phyloP scores from a whole-genome alignment of 768 basidiomycete species.

The Filobasidium wieringae region DNA sequence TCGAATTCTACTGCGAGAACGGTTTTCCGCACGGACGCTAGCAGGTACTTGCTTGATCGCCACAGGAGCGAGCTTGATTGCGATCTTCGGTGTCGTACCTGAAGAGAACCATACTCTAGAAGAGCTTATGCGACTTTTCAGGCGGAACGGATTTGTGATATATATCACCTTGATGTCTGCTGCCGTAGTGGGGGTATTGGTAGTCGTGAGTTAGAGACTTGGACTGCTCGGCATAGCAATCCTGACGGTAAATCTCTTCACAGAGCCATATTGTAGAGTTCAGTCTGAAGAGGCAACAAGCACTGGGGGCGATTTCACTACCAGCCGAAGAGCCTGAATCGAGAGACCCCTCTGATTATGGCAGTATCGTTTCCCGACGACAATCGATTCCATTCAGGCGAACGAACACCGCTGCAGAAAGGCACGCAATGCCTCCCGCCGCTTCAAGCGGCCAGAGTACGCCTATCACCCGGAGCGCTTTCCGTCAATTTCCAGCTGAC shows the following conservation, averaged over 20 bases:
- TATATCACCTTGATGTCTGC: constrained; percentile 67
- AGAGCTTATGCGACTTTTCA: constrained; percentile 66
- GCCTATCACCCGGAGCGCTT: background rate
- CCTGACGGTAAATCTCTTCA: background rate
- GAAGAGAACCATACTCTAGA: constrained; percentile 76
- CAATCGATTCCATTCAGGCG: background rate
- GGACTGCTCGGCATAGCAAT: background rate
- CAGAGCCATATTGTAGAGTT: constrained; percentile 68
- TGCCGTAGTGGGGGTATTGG: constrained; percentile 51
- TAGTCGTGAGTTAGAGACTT: constrained; percentile 44
- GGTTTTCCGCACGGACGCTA: constrained; percentile 71
- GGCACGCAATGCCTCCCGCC: too few species aligned
- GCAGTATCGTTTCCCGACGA: background rate
- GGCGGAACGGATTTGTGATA: constrained; percentile 60
- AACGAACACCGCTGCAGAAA: background rate
- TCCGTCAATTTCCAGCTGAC: background rate
- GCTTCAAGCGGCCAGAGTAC: constrained; percentile 16
- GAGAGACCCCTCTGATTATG: background rate
- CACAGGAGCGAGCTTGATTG: constrained; percentile 76
- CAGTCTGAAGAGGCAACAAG: constrained; percentile 36
- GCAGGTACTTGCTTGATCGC: constrained; percentile 80
- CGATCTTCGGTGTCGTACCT: constrained; percentile 80
- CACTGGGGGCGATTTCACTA: background rate
- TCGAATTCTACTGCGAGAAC: constrained; percentile 66
- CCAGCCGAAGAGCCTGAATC: background rate